phyloP scores from a whole-genome alignment of 139 green algal species.

The Raphidocelis subcapitata region DNA sequence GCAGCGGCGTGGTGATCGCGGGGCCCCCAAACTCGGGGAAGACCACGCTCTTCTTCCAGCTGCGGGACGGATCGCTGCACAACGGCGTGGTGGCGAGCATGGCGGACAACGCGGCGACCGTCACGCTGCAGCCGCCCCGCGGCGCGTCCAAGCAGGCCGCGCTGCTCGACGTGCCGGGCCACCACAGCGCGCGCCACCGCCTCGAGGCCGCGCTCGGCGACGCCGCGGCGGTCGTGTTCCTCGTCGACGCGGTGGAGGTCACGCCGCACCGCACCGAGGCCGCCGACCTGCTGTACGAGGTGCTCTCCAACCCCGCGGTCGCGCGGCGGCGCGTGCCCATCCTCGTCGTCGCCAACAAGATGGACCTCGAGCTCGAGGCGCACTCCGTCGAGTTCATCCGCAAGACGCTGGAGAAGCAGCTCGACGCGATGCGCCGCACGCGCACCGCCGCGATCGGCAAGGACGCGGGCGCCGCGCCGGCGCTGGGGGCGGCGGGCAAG shows the following conservation, averaged over 20 bases:
- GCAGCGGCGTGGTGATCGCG: conserved; percentile 55
- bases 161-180: conserved; percentile 85
- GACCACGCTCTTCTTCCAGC: conserved; percentile 74
- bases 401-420: conserved; percentile 86
- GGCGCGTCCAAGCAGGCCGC: conserved; percentile 26
- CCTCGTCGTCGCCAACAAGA: conserved; percentile 93
- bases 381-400: conserved; percentile 88
- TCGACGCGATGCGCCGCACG: conserved; percentile 77
- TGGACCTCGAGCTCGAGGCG: conserved; percentile 77
- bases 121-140: neutral
- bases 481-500: conserved; percentile 18
- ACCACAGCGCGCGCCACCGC: conserved; percentile 67
- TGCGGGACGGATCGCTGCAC: conserved; percentile 51
- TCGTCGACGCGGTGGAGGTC: conserved; percentile 86
- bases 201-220: conserved; percentile 53
- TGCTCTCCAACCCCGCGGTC: conserved; percentile 59
- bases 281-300: conserved; percentile 47
- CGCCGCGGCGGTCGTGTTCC: conserved; percentile 76
- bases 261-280: conserved; percentile 49
- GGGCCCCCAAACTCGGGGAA: conserved; percentile 75
- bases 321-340: conserved; percentile 64
- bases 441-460: conserved; percentile 41
- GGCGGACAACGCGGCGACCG: conserved; percentile 12
- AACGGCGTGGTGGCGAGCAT: conserved; percentile 49
- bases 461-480: conserved; percentile 10